These are phyloP conservation scores for Pichiaceae sp. DNA, from an alignment of 1,139 yeast genomes.

Conservation along the genomic window DNA sequence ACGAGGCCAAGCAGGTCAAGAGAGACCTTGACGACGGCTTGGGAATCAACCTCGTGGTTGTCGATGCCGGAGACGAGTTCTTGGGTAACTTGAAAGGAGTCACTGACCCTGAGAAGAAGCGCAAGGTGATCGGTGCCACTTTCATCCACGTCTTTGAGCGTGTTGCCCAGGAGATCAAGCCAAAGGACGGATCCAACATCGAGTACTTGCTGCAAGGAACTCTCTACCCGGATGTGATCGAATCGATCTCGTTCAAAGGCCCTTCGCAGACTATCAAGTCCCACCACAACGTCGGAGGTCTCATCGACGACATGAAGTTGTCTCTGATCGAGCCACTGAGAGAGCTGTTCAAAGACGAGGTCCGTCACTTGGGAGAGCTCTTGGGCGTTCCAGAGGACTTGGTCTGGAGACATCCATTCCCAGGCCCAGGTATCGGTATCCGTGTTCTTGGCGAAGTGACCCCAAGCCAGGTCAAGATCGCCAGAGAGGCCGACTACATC, in stretches of 20 bases:
- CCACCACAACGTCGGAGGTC: conserved; percentile 98
- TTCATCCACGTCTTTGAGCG: conserved; percentile 95
- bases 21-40: conserved; percentile 85
- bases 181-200: conserved; percentile 82
- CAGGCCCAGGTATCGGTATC: conserved; percentile 99
- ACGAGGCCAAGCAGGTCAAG: conserved; percentile 85
- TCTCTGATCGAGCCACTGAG: conserved; percentile 97
- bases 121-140: conserved; percentile 97
- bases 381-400: conserved; percentile 94
- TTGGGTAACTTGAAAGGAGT: conserved; percentile 82
- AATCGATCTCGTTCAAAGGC: conserved; percentile 97
- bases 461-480: conserved; percentile 84
- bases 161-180: conserved; percentile 88
- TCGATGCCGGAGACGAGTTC: conserved; percentile 90
- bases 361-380: conserved; percentile 88
- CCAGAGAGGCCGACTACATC: conserved; percentile 93
- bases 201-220: conserved; percentile 96
- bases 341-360: conserved; percentile 98
- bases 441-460: conserved; percentile 97
- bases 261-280: conserved; percentile 99
- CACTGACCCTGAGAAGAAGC: conserved; percentile 97
- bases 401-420: conserved; percentile 99
- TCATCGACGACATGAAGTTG: conserved; percentile 94
- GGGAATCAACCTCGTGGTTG: conserved; percentile 89
- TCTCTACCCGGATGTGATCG: conserved; percentile 96